Base-by-base conservation (phyloP, 257 asterid species). In the Lavandula angustifolia region DNA sequence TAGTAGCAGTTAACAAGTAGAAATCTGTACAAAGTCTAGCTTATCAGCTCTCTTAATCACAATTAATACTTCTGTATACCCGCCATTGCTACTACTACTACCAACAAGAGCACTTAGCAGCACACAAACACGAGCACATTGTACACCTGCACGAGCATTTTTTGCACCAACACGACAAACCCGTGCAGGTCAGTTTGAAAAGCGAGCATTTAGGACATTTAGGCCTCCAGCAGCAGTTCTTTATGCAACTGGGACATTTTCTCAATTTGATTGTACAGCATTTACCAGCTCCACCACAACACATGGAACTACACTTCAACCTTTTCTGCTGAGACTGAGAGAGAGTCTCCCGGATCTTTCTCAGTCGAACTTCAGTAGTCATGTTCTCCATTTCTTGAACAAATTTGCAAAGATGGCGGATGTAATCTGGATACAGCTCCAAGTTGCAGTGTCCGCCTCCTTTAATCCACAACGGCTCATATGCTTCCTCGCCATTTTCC, bases 361-460 rank as follows among this genome's bases (percentile, higher is more conserved):
- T 78, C 8, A 94, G 95, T 16, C 91, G 78, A 22, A 29, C 59
- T 67, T 79, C 67, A 17, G 99, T 94, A 9, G 91, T 94, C 78
- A 85, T 76, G 68, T 76, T 81, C 83, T 94, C 99, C 96, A 94
- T 87, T 73, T 94, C 96, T 72, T 86, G 87, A 44, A 94, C 55
- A 63, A 94, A 94, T 73, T 75, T 78, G 78, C 84, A 83, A 14
- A 94, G 95, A 69, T 90, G 99, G 37, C 89, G 87, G 48, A 94
- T 79, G 78, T 94, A 94, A 66, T 94, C 99, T 0, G 99, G 97
- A 66, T 90, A 94, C 5, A 94, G 96, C 84, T 94, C 99, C 76
- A 94, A 78, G 84, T 94, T 94, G 95, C 99, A 94, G 71, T 94
- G 99, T 1, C 99, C 99, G 0, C 99, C 99, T 14, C 99, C 99